phyloP scores from a whole-genome alignment of 352 stramenopile genomes.

The Halophytophthora polymorphica region DNA sequence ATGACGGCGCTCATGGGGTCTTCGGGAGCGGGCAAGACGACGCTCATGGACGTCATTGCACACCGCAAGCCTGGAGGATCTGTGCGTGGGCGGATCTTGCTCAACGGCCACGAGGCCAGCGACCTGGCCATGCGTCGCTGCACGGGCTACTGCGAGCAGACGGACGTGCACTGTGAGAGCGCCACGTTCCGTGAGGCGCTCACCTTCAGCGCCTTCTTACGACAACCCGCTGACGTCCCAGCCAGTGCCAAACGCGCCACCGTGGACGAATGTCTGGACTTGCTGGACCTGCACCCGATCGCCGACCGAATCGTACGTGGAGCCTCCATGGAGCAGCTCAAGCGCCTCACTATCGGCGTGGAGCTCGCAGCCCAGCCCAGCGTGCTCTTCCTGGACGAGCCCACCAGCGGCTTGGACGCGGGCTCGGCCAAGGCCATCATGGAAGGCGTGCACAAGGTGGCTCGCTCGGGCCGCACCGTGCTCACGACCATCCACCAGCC shows the following conservation, averaged over 20 bases:
- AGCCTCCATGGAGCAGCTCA: constrained; percentile 49
- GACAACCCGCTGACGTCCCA: constrained; percentile 38
- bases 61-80: constrained; percentile 34
- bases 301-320: constrained; percentile 36
- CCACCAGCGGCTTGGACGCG: constrained; percentile 70
- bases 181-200: constrained; percentile 89
- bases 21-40: constrained; percentile 41
- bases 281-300: constrained; percentile 66
- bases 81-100: constrained; percentile 44
- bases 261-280: constrained; percentile 80
- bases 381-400: constrained; percentile 55
- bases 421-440: constrained; percentile 63
- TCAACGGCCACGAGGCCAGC: constrained; percentile 45
- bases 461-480: constrained; percentile 72
- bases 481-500: constrained; percentile 48
- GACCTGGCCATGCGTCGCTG: constrained; percentile 41
- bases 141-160: constrained; percentile 56
- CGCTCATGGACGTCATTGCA: constrained; percentile 36
- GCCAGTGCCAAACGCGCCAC: constrained; percentile 32
- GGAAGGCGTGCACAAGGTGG: constrained; percentile 53
- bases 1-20: constrained; percentile 70
- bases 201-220: constrained; percentile 84
- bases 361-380: constrained; percentile 45
- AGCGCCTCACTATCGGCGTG: constrained; percentile 47
- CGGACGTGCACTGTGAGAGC: constrained; percentile 40